Base-by-base conservation (phyloP, 179 eudicot species). In the Camellia oleifera region DNA sequence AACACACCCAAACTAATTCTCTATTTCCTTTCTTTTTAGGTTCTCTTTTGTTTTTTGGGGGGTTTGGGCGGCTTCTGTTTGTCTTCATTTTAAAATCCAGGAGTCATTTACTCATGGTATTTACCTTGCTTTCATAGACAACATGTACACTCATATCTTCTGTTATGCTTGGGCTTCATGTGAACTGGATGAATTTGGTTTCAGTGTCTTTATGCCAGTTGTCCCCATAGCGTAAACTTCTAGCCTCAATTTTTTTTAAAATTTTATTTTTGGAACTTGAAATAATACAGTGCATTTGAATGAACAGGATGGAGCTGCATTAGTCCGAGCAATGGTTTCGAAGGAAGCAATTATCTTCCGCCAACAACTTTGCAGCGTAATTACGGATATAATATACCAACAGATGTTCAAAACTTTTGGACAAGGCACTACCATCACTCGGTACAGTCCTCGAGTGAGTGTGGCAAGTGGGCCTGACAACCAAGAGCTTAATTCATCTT, bases 221-320 rank as follows among this genome's bases (percentile, higher is more conserved):
- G 66, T 5, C 67, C 67, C 32, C 32, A 14, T 40, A 67, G 15
- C n/a, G 2, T 60, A 75, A 60, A 75, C 56, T 44, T 11, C 78
- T 60, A n/a, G 42, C 14, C 11, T 23, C n/a, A 76, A 57, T 7
- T 72, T 63, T n/a, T 58, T 77, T 50, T 1, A 32, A 32, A 32
- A 76, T 57, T 7, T 72, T 63, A n/a, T 69, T 58, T 42, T 80
- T 60, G 23, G 58, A 52, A 56, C 54, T 32, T 69, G 45, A 45
- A 13, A 56, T 56, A 13, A 56, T 56, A 42, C 46, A 54, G 6
- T 54, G 17, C 14, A 2, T 76, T 79, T 73, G 72, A 45, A 23
- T 63, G 45, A 81, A 80, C 92, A 96, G 99, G 92, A 96, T 66
- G 99, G 99, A 80, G 86, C 90, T 66, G 91, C 98, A 56, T 78